phyloP scores from a whole-genome alignment of 306 rosid species.

The Sophora flavescens region DNA sequence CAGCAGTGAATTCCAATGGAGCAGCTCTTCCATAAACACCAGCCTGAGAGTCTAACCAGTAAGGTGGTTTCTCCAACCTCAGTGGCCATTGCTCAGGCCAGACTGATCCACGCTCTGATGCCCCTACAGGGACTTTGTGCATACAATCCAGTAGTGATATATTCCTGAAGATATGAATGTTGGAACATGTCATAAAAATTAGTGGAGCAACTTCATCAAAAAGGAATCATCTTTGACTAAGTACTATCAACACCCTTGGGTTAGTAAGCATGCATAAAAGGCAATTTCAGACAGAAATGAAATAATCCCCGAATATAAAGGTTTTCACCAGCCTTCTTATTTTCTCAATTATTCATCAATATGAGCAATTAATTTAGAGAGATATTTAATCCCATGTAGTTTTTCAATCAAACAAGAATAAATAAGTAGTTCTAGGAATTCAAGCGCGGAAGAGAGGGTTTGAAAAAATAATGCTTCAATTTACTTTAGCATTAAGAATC shows the following conservation, averaged over 20 bases:
- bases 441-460: constrained; percentile 6
- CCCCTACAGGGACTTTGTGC: constrained; percentile 68
- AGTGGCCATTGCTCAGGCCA: constrained; percentile 85
- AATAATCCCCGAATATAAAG: not conserved
- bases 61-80: constrained; percentile 83
- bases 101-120: constrained; percentile 67
- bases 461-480: not conserved
- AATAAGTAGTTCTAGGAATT: not conserved
- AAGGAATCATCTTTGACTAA: constrained; percentile 23
- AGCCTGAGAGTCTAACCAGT: constrained; percentile 73
- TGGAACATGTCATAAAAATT: constrained; percentile 16
- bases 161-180: constrained; percentile 63
- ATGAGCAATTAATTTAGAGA: constrained; percentile 5
- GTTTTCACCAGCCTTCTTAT: not conserved
- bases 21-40: constrained; percentile 72
- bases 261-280: constrained; percentile 23
- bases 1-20: constrained; percentile 68
- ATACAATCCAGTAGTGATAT: constrained; percentile 72
- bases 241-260: constrained; percentile 6
- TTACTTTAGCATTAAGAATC: not conserved
- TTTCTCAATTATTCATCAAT: not conserved
- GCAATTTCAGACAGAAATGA: constrained; percentile 5
- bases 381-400: constrained; percentile 1
- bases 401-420: not conserved
- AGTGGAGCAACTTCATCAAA: not conserved